Evolutionary conservation across 257 asterid genomes (phyloP).

Genomic region (Rhazya stricta): DNA sequence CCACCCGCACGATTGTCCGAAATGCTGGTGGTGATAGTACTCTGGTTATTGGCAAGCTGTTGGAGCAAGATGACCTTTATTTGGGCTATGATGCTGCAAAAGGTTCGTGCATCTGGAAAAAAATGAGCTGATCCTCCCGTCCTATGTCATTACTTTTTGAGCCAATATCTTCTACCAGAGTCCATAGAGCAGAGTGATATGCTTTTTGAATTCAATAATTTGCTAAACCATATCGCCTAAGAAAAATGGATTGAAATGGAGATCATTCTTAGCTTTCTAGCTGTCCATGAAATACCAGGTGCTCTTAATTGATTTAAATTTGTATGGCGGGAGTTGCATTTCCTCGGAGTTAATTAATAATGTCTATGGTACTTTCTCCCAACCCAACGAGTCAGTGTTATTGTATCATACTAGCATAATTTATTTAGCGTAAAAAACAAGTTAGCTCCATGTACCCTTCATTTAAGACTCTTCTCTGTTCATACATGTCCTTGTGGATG

Average conservation of each 20-base stretch:
- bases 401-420: neutral
- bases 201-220: neutral
- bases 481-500: neutral
- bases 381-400: neutral
- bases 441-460: neutral
- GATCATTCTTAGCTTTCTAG: neutral
- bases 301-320: neutral
- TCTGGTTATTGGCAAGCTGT: constrained; percentile 60
- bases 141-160: neutral
- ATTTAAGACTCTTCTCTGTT: neutral
- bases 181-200: neutral
- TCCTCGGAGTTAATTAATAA: neutral
- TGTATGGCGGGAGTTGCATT: neutral
- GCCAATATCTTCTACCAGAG: neutral
- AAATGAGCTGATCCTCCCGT: constrained; percentile 3
- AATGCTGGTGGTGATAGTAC: constrained; percentile 81
- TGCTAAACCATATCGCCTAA: constrained; percentile 1
- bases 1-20: constrained; percentile 65
- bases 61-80: constrained; percentile 70
- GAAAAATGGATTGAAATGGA: neutral
- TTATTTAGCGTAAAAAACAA: neutral
- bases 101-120: constrained; percentile 44
- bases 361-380: neutral
- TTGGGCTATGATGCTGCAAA: constrained; percentile 82
- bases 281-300: neutral